A percentile compares a stretch with the other conserved stretches of the same genome.
Evolutionary conservation across 179 eudicot species (phyloP).

Genomic region (Drosera spatulata): DNA sequence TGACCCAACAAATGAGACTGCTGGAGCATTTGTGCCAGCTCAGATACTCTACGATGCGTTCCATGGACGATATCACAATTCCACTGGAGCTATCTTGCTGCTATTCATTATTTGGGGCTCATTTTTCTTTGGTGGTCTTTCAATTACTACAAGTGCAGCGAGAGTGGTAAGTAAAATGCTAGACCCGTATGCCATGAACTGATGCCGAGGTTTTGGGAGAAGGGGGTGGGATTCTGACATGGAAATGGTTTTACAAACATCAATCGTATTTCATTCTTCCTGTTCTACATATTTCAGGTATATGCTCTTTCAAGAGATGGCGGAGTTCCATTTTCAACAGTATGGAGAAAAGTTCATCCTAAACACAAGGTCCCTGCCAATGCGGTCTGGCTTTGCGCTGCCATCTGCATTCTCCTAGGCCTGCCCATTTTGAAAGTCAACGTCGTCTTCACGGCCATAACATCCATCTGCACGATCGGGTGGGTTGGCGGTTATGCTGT

Average conservation of each 20-base stretch:
- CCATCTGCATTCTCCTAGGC: constrained; percentile 42
- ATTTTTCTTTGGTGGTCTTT: constrained; percentile 59
- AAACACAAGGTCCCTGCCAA: constrained; percentile 57
- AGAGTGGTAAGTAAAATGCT: constrained; percentile 29
- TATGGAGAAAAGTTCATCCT: constrained; percentile 51
- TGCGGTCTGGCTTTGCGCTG: constrained; percentile 62
- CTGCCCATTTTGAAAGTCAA: constrained; percentile 47
- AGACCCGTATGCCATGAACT: too few species aligned
- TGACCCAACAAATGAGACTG: constrained; percentile 45
- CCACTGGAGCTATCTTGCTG: constrained; percentile 41
- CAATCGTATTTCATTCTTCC: too few species aligned
- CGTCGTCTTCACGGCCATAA: constrained; percentile 50
- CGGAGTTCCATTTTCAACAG: constrained; percentile 40
- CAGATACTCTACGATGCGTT: constrained; percentile 41
- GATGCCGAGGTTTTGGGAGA: too few species aligned
- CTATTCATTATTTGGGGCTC: constrained; percentile 55
- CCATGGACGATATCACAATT: constrained; percentile 15
- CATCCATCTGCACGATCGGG: constrained; percentile 48
- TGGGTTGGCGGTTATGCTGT: constrained; percentile 68
- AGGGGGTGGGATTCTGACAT: too few species aligned
- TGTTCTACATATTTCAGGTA: constrained; percentile 21
- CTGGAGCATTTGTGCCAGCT: constrained; percentile 51
- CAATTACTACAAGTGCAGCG: constrained; percentile 58
- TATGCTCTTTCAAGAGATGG: constrained; percentile 50
- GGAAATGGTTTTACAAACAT: too few species aligned